Conservation (phyloP, 1,139 yeast genomes). For the Kurtzmaniella quercitrusa region DNA sequence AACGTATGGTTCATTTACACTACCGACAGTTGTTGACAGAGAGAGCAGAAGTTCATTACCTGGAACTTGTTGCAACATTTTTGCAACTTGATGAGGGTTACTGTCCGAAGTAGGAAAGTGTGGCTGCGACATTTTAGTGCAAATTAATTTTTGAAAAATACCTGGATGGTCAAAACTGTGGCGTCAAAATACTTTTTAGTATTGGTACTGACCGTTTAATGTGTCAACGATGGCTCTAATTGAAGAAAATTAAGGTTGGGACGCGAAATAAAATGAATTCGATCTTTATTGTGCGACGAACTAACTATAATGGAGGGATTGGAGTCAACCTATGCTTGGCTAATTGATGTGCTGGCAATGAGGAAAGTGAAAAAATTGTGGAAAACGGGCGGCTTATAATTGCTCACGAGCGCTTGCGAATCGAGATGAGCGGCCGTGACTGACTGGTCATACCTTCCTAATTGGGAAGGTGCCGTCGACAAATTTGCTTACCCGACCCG, state of each 20-base stretch:
- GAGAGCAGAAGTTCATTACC: neutral
- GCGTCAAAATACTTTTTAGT: neutral
- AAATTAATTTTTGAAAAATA: neutral
- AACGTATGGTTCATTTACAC: neutral
- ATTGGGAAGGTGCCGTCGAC: neutral
- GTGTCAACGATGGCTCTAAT: neutral
- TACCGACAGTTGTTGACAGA: neutral
- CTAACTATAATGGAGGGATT: neutral
- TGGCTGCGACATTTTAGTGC: neutral
- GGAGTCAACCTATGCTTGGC: neutral
- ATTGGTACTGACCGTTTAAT: neutral
- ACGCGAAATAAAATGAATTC: neutral
- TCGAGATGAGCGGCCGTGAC: neutral
- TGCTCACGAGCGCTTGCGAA: slow-evolving; percentile 1
- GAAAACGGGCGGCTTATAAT: neutral
- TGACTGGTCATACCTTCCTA: neutral
- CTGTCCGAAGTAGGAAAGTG: slow-evolving; percentile 1
- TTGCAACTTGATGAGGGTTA: neutral
- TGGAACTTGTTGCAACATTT: neutral
- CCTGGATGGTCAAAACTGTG: neutral
- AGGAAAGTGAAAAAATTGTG: neutral
- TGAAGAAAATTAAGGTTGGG: neutral
- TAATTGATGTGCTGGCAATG: neutral
- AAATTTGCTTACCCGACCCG: neutral
- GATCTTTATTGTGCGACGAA: neutral